A percentile compares a stretch with the other conserved stretches of the same genome.
phyloP scores from a whole-genome alignment of 177 flowering plant genomes.

The Vitis hybrid region DNA sequence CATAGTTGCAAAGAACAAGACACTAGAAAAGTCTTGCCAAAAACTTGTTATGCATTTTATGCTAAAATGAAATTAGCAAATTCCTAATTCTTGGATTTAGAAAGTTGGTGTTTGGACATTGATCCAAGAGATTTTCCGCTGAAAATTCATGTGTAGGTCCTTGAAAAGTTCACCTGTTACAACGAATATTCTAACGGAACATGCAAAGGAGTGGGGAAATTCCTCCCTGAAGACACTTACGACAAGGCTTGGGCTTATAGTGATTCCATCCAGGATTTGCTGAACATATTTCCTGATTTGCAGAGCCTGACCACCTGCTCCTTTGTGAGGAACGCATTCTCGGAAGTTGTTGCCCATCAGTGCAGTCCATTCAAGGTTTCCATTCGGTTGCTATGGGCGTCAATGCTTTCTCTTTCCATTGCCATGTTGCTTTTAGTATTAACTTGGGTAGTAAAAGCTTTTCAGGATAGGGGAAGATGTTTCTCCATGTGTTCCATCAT shows the following conservation, averaged over 20 bases:
- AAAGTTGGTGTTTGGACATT: too few relatives aligned
- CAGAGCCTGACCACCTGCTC: conserved; percentile 39
- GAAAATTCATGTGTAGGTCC: conserved; percentile 29
- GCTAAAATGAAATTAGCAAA: too few relatives aligned
- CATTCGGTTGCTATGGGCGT: conserved; percentile 35
- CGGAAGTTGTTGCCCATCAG: conserved; percentile 34
- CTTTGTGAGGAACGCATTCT: conserved; percentile 32
- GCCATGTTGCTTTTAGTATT: conserved; percentile 38
- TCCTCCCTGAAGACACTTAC: conserved; percentile 31
- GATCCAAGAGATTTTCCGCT: too few relatives aligned
- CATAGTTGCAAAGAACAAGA: too few relatives aligned
- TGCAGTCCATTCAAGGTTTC: conserved; percentile 47
- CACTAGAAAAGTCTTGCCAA: too few relatives aligned
- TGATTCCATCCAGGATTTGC: conserved; percentile 31
- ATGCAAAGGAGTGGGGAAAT: conserved; percentile 32
- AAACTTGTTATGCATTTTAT: too few relatives aligned
- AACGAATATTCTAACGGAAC: conserved; percentile 9
- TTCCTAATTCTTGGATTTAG: too few relatives aligned
- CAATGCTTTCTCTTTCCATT: conserved; percentile 38
- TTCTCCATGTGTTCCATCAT: conserved; percentile 22
- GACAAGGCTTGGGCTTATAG: conserved; percentile 41
- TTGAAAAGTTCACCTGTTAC: conserved; percentile 45
- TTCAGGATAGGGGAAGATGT: conserved; percentile 29
- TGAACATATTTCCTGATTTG: conserved; percentile 46
- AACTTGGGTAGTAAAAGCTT: conserved; percentile 34